Evolutionary conservation across 495 filamentous ascomycete genomes (phyloP).

Genomic region (Oleoguttula mirabilis): DNA sequence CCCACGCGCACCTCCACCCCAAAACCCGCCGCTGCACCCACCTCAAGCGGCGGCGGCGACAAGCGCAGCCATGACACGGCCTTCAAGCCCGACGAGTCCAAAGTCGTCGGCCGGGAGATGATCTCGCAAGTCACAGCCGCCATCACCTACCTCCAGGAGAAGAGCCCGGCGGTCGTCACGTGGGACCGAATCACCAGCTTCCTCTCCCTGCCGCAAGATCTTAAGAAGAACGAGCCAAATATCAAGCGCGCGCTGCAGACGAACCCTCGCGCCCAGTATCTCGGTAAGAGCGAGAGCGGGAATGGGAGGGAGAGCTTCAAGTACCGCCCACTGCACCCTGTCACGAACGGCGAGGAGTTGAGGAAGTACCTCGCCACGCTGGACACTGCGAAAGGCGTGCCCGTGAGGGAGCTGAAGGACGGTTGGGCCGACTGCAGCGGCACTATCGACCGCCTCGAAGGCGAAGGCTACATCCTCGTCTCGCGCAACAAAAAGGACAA

Average conservation of each 20-base stretch:
- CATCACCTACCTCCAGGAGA: conserved; percentile 70
- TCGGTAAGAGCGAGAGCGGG: conserved; percentile 42
- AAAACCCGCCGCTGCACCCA: conserved; percentile 18
- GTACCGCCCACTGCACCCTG: conserved; percentile 69
- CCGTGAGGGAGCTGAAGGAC: conserved; percentile 80
- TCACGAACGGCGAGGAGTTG: conserved; percentile 60
- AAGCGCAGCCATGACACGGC: conserved; percentile 34
- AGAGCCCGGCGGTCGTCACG: conserved; percentile 51
- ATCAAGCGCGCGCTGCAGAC: conserved; percentile 32
- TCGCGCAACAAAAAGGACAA: conserved; percentile 89
- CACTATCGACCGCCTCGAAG: conserved; percentile 65
- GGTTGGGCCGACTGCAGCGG: conserved; percentile 79
- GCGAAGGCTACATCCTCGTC: conserved; percentile 65
- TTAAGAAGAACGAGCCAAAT: conserved; percentile 9
- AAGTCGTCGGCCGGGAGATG: conserved; percentile 50
- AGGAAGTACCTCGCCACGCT: conserved; percentile 68
- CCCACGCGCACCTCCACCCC: conserved; percentile 19
- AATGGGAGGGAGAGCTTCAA: conserved; percentile 53
- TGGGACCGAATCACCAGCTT: conserved; percentile 65
- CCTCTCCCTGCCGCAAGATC: conserved; percentile 42
- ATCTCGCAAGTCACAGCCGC: conserved; percentile 76
- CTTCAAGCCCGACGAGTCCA: conserved; percentile 1
- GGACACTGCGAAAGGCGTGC: conserved; percentile 66
- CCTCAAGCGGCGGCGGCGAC: background rate
- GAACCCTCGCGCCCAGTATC: conserved; percentile 60